Evolutionary conservation across 225 moss, liverwort and hornwort genomes (phyloP).

Genomic region (Polytrichum formosum): DNA sequence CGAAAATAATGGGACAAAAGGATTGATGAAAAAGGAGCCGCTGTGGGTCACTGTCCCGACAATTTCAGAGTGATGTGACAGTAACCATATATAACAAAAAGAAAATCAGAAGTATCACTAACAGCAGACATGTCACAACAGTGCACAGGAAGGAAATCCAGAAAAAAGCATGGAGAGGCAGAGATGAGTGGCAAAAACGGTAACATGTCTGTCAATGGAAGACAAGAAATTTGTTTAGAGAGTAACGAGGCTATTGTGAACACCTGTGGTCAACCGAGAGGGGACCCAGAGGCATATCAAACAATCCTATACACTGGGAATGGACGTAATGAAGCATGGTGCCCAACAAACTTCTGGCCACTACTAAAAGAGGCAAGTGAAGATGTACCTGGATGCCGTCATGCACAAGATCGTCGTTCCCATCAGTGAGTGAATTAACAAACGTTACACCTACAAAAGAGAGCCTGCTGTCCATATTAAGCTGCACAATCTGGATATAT

Average conservation of each 20-base stretch:
- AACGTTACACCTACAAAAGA: constrained; percentile 36
- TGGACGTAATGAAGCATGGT: background rate
- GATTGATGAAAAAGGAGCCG: too few relatives aligned
- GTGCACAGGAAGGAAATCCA: too few relatives aligned
- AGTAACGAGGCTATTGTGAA: constrained; percentile 2
- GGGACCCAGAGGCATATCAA: constrained; percentile 6
- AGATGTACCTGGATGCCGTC: background rate
- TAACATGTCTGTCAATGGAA: constrained; percentile 7
- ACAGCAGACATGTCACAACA: too few relatives aligned
- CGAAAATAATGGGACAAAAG: too few relatives aligned
- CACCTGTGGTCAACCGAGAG: background rate
- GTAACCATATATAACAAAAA: too few relatives aligned
- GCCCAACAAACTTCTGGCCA: background rate
- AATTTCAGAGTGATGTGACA: too few relatives aligned
- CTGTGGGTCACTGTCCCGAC: too few relatives aligned
- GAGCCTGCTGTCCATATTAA: constrained; percentile 30
- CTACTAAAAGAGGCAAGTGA: background rate
- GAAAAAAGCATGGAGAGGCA: too few relatives aligned
- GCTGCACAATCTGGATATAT: constrained; percentile 56
- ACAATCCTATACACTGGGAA: constrained; percentile 11
- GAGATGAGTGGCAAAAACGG: too few relatives aligned
- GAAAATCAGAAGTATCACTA: too few relatives aligned
- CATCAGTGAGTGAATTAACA: constrained; percentile 3
- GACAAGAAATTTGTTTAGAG: constrained; percentile 2
- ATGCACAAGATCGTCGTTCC: constrained; percentile 1